Conservation (phyloP, 768 basidiomycete species). For the Pleurotus tuoliensis region DNA sequence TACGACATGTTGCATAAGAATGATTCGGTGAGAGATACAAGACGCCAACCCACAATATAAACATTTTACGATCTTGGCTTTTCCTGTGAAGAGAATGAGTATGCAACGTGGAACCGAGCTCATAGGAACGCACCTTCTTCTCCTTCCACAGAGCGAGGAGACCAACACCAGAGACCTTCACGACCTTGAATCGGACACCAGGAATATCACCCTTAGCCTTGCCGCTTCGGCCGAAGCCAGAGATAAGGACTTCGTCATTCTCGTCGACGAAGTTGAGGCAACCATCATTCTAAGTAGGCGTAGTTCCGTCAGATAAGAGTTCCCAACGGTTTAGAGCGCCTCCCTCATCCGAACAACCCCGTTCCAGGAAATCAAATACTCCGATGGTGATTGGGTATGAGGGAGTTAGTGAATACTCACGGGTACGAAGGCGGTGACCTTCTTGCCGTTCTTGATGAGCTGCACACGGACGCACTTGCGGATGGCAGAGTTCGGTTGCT, state of each 20-base stretch:
- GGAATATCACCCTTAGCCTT: slow-evolving; percentile 99
- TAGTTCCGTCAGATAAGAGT: slow-evolving; percentile 1
- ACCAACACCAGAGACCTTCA: slow-evolving; percentile 99
- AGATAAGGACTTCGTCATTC: slow-evolving; percentile 99
- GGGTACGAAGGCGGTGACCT: slow-evolving; percentile 99
- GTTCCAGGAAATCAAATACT: too few relatives aligned
- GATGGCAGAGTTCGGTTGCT: slow-evolving; percentile 99
- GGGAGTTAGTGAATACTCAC: slow-evolving; percentile 41
- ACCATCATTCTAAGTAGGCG: slow-evolving; percentile 73
- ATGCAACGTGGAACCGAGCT: background rate
- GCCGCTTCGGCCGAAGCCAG: slow-evolving; percentile 99
- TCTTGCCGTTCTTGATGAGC: slow-evolving; percentile 99
- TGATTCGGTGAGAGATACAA: slow-evolving; percentile 13
- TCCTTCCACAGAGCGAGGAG: slow-evolving; percentile 98
- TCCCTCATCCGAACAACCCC: too few relatives aligned
- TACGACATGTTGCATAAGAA: slow-evolving; percentile 15
- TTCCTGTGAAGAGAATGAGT: slow-evolving; percentile 40
- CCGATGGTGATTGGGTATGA: background rate
- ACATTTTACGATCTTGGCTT: slow-evolving; percentile 58
- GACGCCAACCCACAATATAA: slow-evolving; percentile 13
- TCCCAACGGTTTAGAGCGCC: background rate
- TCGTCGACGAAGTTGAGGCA: slow-evolving; percentile 98
- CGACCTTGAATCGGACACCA: slow-evolving; percentile 99
- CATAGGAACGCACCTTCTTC: slow-evolving; percentile 75
- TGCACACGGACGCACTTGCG: slow-evolving; percentile 99